Evolutionary conservation across 2,329 filamentous ascomycete genomes (phyloP), one percentile per base, ranked within the genome.

Genomic region (Cladophialophora carrionii): DNA sequence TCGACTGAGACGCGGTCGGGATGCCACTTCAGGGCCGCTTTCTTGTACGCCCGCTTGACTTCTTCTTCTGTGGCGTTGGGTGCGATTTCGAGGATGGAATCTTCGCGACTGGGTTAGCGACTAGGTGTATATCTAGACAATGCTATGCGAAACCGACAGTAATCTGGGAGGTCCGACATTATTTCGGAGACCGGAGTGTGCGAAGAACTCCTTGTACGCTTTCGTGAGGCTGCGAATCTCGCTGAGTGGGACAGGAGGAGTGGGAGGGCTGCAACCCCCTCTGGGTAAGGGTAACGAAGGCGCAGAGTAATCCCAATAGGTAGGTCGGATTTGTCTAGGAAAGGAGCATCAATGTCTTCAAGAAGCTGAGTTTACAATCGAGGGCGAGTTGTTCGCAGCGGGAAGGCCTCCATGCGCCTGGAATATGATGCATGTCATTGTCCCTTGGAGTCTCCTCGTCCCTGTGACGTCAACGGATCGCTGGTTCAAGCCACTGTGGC

Each of bases 11-110:
- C 92, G 65, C 95, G 90, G 77, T 99, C 95, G 1, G 94, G 94
- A 77, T 98, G 94, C 69, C 91, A 92, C 79, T 95, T 96, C 53
- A 98, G 83, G 4, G 94, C 94, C 73, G 91, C 90, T 75, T 90
- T 89, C 77, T 99, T 99, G 83, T 98, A 99, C 57, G 93, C 95
- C 83, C 91, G 90, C 72, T 94, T 90, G 75, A 99, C 89, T 76
- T 98, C 90, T 73, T 92, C 87, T 65, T 88, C 86, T 0, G 87
- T 90, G 37, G 94, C 92, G 71, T 84, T 89, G 41, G 91, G 85
- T 58, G 88, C 76, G 66, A 96, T 78, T 69, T 89, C 89, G 57
- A 96, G 87, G 69, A 90, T 85, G 29, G 70, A 57, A 43, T 72
- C 68, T 70, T 31, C 24, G 48, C 17, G 48, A 32, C 9, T 5